Evolutionary conservation across 495 filamentous ascomycete genomes (phyloP).

Genomic region (Penicillium egyptiacum): DNA sequence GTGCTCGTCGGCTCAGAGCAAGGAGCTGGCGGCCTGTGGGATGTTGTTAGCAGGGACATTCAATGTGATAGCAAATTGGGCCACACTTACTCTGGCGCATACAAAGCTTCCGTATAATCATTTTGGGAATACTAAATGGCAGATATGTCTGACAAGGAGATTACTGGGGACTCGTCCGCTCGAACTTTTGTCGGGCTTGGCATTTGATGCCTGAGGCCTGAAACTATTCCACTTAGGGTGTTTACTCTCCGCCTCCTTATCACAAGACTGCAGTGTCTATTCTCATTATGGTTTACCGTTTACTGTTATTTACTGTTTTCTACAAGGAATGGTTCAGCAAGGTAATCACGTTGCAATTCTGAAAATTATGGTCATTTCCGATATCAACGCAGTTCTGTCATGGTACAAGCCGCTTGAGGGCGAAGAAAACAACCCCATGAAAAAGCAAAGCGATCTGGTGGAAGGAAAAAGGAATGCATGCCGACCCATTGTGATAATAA

Average conservation of each 20-base stretch:
- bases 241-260: conserved; percentile 12
- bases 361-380: conserved; percentile 12
- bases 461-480: conserved; percentile 14
- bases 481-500: conserved; percentile 18
- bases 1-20: conserved; percentile 39
- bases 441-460: conserved; percentile 11
- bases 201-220: conserved; percentile 31
- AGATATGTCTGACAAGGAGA: conserved; percentile 18
- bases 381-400: conserved; percentile 25
- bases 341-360: conserved; percentile 12
- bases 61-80: not conserved
- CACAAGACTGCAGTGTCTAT: not conserved
- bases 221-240: conserved; percentile 22
- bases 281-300: not conserved
- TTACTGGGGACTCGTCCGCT: conserved; percentile 32
- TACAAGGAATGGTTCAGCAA: not conserved
- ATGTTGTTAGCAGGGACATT: conserved; percentile 9
- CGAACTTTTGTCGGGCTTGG: conserved; percentile 51
- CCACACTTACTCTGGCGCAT: conserved; percentile 47
- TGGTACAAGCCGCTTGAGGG: conserved; percentile 19
- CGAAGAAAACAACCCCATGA: conserved; percentile 2
- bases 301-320: not conserved
- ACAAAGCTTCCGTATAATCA: conserved; percentile 48
- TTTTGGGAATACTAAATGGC: conserved; percentile 26
- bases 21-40: conserved; percentile 45